phyloP scores from a whole-genome alignment of 2,329 filamentous ascomycete species.

The Pseudogymnoascus sp. region DNA sequence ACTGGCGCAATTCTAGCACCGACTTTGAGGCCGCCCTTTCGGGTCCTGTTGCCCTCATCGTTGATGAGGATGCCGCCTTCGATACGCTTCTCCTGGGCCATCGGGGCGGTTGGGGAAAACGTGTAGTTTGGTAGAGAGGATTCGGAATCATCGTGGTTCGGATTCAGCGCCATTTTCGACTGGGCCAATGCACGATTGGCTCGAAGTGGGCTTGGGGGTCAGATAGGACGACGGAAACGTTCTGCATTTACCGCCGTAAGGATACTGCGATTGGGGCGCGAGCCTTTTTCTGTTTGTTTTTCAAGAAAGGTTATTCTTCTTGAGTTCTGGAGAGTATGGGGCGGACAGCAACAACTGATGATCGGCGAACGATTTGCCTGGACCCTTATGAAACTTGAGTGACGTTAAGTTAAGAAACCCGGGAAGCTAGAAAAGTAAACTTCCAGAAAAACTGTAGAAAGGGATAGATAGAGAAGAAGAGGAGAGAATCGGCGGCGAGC shows the following conservation, averaged over 20 bases:
- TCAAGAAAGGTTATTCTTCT: background rate
- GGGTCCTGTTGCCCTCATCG: slow-evolving; percentile 16
- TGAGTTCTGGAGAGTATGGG: background rate
- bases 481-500: background rate
- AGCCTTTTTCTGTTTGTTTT: background rate
- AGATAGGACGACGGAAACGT: slow-evolving; percentile 8
- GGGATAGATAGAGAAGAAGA: background rate
- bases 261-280: background rate
- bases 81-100: slow-evolving; percentile 5
- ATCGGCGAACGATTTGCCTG: background rate
- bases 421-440: background rate
- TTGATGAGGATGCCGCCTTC: slow-evolving; percentile 12
- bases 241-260: slow-evolving; percentile 9
- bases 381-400: background rate
- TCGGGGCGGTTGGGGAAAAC: background rate
- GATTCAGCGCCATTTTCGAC: slow-evolving; percentile 29
- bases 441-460: background rate
- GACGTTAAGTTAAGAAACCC: background rate
- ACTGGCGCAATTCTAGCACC: slow-evolving; percentile 28
- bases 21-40: slow-evolving; percentile 15
- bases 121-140: slow-evolving; percentile 7
- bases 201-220: slow-evolving; percentile 19
- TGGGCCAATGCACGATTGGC: slow-evolving; percentile 28
- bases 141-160: slow-evolving; percentile 8
- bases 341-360: background rate